These are phyloP conservation scores for Cutaneotrichosporon sp. DNA, from an alignment of 1,284 basidiomycete genomes.

Conservation along the genomic window DNA sequence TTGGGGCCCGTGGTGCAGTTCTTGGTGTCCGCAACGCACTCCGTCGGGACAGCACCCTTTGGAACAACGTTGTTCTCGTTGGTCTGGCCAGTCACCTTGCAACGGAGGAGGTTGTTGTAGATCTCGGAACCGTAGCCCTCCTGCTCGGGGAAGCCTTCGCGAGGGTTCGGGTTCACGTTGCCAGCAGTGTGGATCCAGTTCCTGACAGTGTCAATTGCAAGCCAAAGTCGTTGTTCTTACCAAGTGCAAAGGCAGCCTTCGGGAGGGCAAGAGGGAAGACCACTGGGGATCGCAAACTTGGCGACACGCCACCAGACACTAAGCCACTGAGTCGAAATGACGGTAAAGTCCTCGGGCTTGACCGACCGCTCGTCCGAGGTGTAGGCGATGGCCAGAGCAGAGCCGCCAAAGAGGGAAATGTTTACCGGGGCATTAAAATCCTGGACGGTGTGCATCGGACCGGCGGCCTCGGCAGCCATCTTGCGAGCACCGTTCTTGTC, in stretches of 20 bases:
- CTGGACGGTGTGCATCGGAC: conserved; percentile 6
- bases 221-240: conserved; percentile 26
- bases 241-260: conserved; percentile 64
- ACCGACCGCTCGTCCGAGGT: conserved; percentile 32
- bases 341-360: conserved; percentile 60
- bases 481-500: too few species aligned
- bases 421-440: neutral
- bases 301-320: conserved; percentile 5
- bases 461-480: neutral
- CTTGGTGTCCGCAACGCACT: conserved; percentile 31
- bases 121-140: conserved; percentile 14
- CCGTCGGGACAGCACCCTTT: conserved; percentile 42
- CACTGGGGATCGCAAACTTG: conserved; percentile 3
- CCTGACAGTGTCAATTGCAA: conserved; percentile 7
- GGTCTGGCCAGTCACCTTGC: conserved; percentile 54
- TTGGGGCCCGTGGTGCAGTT: conserved; percentile 29
- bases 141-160: neutral
- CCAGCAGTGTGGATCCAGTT: conserved; percentile 13
- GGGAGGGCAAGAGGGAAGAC: conserved; percentile 63
- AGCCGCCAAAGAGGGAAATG: conserved; percentile 7
- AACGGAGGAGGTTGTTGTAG: conserved; percentile 71
- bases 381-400: conserved; percentile 15
- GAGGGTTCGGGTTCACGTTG: neutral
- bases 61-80: conserved; percentile 43
- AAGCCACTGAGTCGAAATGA: conserved; percentile 65